phyloP scores from a whole-genome alignment of 352 stramenopile genomes.

The Globisporangium spiculum region DNA sequence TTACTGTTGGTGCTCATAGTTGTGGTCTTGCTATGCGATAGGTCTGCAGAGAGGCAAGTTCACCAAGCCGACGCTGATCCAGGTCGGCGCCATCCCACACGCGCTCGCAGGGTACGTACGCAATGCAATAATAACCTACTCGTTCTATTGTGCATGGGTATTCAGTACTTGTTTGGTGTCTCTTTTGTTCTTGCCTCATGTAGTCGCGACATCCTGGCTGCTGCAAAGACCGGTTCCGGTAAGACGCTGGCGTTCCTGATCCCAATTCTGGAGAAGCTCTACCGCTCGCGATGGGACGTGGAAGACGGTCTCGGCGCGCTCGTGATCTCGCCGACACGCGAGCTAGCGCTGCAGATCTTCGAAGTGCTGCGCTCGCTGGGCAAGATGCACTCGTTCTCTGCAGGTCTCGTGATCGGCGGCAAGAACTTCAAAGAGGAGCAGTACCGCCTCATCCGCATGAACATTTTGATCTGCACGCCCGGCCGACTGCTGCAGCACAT shows the following conservation, averaged over 20 bases:
- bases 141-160: too few species aligned
- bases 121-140: too few species aligned
- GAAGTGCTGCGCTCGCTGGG: slow-evolving; percentile 96
- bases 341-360: slow-evolving; percentile 99
- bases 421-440: slow-evolving; percentile 96
- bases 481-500: slow-evolving; percentile 98
- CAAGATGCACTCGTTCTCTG: slow-evolving; percentile 95
- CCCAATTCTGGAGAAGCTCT: slow-evolving; percentile 89
- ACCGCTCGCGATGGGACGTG: slow-evolving; percentile 78
- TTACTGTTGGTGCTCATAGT: not conserved
- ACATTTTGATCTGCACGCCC: slow-evolving; percentile 97
- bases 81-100: slow-evolving; percentile 85
- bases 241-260: slow-evolving; percentile 94
- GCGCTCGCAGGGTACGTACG: slow-evolving; percentile 58
- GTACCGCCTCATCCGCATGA: slow-evolving; percentile 92
- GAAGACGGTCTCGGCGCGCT: slow-evolving; percentile 95
- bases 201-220: slow-evolving; percentile 88
- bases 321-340: slow-evolving; percentile 97
- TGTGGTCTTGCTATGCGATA: not conserved
- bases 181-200: not conserved
- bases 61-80: slow-evolving; percentile 86
- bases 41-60: slow-evolving; percentile 76
- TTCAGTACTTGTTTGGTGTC: too few species aligned
- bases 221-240: slow-evolving; percentile 91
- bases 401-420: slow-evolving; percentile 95